These are phyloP conservation scores for Ceraceosorus guamensis DNA, from an alignment of 1,284 basidiomycete genomes.

Conservation along the genomic window DNA sequence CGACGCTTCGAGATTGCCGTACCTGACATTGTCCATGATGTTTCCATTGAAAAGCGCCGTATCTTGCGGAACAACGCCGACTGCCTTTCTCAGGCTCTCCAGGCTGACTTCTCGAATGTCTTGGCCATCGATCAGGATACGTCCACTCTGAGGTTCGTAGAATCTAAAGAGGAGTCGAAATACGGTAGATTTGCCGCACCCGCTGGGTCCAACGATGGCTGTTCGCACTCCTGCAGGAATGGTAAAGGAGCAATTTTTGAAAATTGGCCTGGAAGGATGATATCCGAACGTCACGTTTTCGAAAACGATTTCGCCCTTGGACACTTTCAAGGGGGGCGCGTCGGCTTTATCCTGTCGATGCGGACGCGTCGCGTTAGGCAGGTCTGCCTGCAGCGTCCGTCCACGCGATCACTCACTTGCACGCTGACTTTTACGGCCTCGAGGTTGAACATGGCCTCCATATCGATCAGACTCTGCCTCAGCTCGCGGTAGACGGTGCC, in stretches of 20 bases:
- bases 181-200: conserved; percentile 95
- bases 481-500: conserved; percentile 95
- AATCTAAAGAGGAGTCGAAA: conserved; percentile 90
- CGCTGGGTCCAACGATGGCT: conserved; percentile 90
- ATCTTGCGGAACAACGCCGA: conserved; percentile 96
- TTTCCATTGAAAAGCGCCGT: conserved; percentile 94
- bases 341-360: conserved; percentile 60
- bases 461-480: conserved; percentile 87
- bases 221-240: conserved; percentile 93
- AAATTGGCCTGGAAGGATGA: conserved; percentile 81
- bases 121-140: conserved; percentile 79
- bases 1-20: conserved; percentile 77
- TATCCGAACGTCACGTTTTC: conserved; percentile 89
- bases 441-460: conserved; percentile 90
- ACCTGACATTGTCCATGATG: conserved; percentile 88
- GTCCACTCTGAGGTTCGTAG: conserved; percentile 75
- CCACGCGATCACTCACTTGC: conserved; percentile 55
- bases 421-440: conserved; percentile 73
- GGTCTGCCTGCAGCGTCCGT: too few species aligned
- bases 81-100: conserved; percentile 63
- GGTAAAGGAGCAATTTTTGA: conserved; percentile 67
- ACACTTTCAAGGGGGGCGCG: conserved; percentile 63
- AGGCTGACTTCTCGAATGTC: conserved; percentile 70
- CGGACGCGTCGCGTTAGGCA: background rate
- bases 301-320: conserved; percentile 80